phyloP scores from a whole-genome alignment of 495 filamentous ascomycete genomes.

The Entonaema liquescens region DNA sequence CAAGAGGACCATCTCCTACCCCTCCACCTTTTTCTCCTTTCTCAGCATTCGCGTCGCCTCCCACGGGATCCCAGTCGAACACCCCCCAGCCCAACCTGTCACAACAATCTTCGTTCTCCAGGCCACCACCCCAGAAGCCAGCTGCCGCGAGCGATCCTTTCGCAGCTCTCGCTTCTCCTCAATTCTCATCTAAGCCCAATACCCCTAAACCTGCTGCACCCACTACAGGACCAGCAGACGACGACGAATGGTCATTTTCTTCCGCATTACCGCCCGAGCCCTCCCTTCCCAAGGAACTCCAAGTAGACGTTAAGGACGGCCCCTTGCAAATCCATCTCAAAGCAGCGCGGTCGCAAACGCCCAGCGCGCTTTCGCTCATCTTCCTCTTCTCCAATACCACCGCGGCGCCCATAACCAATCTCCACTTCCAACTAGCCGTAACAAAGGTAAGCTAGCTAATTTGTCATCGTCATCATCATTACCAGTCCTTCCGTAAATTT shows the following conservation, averaged over 20 bases:
- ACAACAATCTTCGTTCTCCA: conserved; percentile 56
- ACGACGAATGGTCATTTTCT: conserved; percentile 94
- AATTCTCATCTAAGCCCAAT: conserved; percentile 56
- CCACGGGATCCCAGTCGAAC: conserved; percentile 50
- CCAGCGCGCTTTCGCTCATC: conserved; percentile 66
- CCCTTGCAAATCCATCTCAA: conserved; percentile 62
- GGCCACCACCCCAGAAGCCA: conserved; percentile 49
- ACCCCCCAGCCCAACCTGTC: conserved; percentile 58
- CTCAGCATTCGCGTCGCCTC: conserved; percentile 59
- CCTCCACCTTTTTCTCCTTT: conserved; percentile 69
- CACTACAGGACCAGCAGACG: conserved; percentile 61
- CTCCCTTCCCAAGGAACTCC: conserved; percentile 56
- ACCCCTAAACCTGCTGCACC: conserved; percentile 49
- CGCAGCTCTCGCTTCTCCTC: conserved; percentile 69
- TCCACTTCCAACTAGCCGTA: conserved; percentile 92
- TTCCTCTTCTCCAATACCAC: conserved; percentile 84
- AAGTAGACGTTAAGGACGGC: conserved; percentile 58
- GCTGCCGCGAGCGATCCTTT: conserved; percentile 66
- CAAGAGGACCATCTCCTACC: conserved; percentile 52
- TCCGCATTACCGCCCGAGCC: conserved; percentile 80
- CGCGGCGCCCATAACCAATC: conserved; percentile 71
- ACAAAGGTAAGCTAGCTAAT: conserved; percentile 72
- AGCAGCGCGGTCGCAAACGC: conserved; percentile 55
- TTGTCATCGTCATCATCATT: too few relatives aligned
- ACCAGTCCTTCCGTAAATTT: not conserved